Percentiles rank a stretch among this genome's conserved stretches.
Evolutionary conservation across 2,329 filamentous ascomycete genomes (phyloP).

Genomic region (Sarocladium strictum): DNA sequence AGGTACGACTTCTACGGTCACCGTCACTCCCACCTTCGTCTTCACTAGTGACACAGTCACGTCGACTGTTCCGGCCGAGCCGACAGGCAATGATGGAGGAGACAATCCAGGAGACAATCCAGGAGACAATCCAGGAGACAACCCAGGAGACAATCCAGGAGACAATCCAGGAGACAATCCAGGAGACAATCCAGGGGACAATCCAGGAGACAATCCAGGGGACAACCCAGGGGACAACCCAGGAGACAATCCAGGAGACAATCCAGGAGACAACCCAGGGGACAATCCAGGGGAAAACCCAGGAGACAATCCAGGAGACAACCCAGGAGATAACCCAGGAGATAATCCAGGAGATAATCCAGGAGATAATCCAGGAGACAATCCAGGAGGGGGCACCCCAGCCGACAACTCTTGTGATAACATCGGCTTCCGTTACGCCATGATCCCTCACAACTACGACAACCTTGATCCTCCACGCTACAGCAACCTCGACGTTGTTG

Average conservation of each 20-base stretch:
- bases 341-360: neutral
- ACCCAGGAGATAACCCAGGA: neutral
- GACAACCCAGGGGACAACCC: neutral
- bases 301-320: neutral
- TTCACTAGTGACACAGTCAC: neutral
- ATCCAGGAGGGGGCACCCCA: neutral
- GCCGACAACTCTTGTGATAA: neutral
- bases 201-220: neutral
- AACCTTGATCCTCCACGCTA: neutral
- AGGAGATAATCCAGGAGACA: neutral
- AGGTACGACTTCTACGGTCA: neutral
- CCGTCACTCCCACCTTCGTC: neutral
- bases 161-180: neutral
- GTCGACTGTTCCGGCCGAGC: neutral
- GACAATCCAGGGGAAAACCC: neutral
- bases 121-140: neutral
- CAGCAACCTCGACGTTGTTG: neutral
- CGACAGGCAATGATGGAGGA: neutral
- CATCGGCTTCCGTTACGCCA: neutral
- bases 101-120: neutral
- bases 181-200: too few relatives aligned
- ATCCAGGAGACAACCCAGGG: neutral
- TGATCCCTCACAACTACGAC: constrained; percentile 2
- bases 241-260: neutral
- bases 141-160: neutral